Evolutionary conservation across 345 rosid genomes (phyloP), one percentile per base, ranked within the genome.

Genomic region (Moricandia arvensis): DNA sequence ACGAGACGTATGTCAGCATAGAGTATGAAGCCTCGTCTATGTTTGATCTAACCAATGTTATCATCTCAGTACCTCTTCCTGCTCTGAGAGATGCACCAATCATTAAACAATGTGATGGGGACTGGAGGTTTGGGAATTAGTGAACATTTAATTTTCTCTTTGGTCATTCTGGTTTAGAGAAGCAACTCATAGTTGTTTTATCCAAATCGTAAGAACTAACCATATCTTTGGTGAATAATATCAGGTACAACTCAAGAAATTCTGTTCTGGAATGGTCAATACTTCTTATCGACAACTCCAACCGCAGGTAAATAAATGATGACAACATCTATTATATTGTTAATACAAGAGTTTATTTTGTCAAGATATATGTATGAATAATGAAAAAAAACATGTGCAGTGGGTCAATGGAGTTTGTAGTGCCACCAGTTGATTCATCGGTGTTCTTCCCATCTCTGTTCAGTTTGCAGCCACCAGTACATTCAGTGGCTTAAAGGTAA

Each of bases 391-490:
- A 45, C 16, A 41, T 33, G 79, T 76, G 84, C 90, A 96, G 99
- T 83, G 99, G 99, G 69, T 86, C 97, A n/a, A 86, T 96, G 99
- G 99, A 96, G 84, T 96, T 96, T 74, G 96, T 90, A 30, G 98
- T 96, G 75, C 99, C 99, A 66, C 90, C 99, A 55, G 95, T 85
- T 60, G 98, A 96, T 86, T 81, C 99, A 63, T 88, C 98, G 13
- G 85, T 71, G 12, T 96, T 93, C 83, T 96, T 96, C 83, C 98
- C 63, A 96, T 96, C 59, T 86, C 97, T 55, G 97, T 93, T 65
- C 87, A 77, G 69, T 96, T 96, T 76, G 86, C 96, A 69, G 97
- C 97, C 35, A 77, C 89, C 6, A 87, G 85, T 72, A 91, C 93
- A 31, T 96, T 83, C 88, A 93, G 99, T 80, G 93, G 89, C 69